Evolutionary conservation across 345 rosid genomes (phyloP).

Genomic region (Hypericum androsaemum): DNA sequence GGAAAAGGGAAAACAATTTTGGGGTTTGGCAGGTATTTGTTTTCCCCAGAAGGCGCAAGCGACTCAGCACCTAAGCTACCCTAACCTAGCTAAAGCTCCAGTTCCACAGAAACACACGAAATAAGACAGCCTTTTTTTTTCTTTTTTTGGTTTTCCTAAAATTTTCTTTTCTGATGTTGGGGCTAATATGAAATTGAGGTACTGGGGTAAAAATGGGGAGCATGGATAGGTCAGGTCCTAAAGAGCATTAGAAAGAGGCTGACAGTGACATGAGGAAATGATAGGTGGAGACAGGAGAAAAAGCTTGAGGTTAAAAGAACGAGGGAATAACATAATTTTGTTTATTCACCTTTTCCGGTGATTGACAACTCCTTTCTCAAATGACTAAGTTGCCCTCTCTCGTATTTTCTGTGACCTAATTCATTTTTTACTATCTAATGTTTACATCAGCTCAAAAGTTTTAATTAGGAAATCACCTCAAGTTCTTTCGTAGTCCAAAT

Average conservation of each 20-base stretch:
- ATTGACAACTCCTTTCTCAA: constrained; percentile 43
- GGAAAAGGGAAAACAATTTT: background rate
- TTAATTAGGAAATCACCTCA: too few relatives aligned
- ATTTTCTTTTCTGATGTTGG: too few relatives aligned
- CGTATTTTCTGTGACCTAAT: background rate
- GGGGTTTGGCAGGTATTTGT: constrained; percentile 11
- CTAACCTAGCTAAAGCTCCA: too few relatives aligned
- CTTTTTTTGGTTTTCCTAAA: too few relatives aligned
- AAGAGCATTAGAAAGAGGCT: constrained; percentile 16
- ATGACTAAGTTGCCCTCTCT: constrained; percentile 27
- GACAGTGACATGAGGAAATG: constrained; percentile 12
- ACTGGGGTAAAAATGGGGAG: background rate
- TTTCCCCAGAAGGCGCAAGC: constrained; percentile 16
- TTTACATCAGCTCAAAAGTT: too few relatives aligned
- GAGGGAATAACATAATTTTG: constrained; percentile 42
- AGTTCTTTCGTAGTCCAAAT: too few relatives aligned
- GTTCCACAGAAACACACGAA: too few relatives aligned
- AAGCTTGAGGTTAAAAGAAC: constrained; percentile 19
- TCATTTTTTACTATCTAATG: background rate
- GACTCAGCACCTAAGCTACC: constrained; percentile 8
- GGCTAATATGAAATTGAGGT: background rate
- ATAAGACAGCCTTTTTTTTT: too few relatives aligned
- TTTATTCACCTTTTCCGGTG: constrained; percentile 25
- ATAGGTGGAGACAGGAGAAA: constrained; percentile 23
- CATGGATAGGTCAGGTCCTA: constrained; percentile 15